Conservation (phyloP, 2,329 filamentous ascomycete species). For the Colletotrichum sp. region DNA sequence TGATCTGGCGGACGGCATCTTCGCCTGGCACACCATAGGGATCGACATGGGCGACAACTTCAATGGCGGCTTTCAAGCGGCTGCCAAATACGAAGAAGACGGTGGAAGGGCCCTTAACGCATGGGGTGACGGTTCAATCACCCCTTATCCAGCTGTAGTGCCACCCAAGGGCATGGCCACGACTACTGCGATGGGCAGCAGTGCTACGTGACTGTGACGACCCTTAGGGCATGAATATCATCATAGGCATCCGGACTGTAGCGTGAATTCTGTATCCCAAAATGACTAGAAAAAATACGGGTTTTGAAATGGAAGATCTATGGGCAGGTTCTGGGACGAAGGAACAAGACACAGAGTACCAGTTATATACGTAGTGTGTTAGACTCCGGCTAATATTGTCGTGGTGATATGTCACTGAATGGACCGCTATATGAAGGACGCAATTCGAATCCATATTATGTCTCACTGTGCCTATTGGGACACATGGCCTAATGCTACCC, state of each 20-base stretch:
- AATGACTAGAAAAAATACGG: background rate
- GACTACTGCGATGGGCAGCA: background rate
- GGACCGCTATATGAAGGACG: background rate
- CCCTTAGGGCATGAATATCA: background rate
- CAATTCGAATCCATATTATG: background rate
- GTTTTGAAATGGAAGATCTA: background rate
- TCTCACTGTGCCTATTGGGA: rapidly evolving
- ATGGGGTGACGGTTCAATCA: background rate
- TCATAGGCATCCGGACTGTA: background rate
- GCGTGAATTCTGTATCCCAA: background rate
- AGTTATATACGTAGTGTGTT: background rate
- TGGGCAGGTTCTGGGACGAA: background rate
- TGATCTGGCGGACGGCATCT: conserved; percentile 52
- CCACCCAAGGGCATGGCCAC: background rate
- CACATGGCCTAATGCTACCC: background rate
- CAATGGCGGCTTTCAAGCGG: background rate
- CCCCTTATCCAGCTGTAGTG: background rate
- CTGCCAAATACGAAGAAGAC: background rate
- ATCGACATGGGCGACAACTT: background rate
- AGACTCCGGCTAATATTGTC: background rate
- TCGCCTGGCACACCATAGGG: conserved; percentile 46
- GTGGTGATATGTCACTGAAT: background rate
- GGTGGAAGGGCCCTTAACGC: background rate
- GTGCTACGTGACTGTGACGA: background rate
- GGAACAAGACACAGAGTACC: background rate